These are phyloP conservation scores for Penicillium rolfsii DNA, from an alignment of 2,329 filamentous ascomycete species.

Conservation along the genomic window DNA sequence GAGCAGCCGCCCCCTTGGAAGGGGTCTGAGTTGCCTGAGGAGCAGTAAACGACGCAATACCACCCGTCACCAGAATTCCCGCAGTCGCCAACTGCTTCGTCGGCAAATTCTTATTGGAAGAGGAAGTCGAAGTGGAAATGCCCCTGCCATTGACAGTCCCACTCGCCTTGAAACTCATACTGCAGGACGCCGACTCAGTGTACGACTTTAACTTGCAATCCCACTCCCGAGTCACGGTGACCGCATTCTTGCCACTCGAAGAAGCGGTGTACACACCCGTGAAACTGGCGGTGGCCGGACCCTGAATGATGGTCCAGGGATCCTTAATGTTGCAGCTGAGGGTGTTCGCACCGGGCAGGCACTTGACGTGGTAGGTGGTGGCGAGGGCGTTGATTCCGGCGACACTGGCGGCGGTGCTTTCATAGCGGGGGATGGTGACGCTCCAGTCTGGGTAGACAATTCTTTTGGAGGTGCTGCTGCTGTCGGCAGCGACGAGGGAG, in stretches of 20 bases:
- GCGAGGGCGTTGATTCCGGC: not conserved
- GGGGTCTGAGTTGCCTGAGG: not conserved
- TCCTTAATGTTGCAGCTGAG: not conserved
- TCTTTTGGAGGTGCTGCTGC: not conserved
- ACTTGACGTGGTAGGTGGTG: not conserved
- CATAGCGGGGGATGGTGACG: not conserved
- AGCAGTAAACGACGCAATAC: not conserved
- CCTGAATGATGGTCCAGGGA: not conserved
- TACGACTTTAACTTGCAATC: not conserved
- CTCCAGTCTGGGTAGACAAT: not conserved
- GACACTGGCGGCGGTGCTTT: not conserved
- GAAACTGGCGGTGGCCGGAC: not conserved
- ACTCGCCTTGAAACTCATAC: not conserved
- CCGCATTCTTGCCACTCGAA: not conserved
- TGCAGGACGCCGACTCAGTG: not conserved
- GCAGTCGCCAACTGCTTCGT: not conserved
- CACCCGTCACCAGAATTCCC: not conserved
- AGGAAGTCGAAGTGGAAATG: not conserved
- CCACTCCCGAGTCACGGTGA: not conserved
- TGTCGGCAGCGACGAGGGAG: not conserved
- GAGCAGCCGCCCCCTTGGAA: not conserved
- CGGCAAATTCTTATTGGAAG: not conserved
- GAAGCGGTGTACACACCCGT: not conserved
- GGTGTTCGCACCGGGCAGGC: not conserved
- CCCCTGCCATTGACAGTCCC: not conserved